A percentile compares a stretch with the other conserved stretches of the same genome.
These are phyloP conservation scores for Smittium culicis DNA, from an alignment of 371 early-diverging fungal species.

Conservation along the genomic window DNA sequence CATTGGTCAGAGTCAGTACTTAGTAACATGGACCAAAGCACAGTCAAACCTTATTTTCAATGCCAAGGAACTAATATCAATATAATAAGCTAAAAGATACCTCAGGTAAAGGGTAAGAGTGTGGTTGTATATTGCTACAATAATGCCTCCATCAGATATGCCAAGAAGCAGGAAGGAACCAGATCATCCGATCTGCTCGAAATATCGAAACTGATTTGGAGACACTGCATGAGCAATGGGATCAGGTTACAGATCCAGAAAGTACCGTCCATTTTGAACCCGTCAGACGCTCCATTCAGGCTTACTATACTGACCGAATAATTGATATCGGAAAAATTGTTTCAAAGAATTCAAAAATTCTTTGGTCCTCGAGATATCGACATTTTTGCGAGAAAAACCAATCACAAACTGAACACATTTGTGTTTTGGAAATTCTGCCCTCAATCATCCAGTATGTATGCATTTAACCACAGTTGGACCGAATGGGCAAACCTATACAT, in stretches of 20 bases:
- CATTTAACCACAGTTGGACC: conserved; percentile 21
- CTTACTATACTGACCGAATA: conserved; percentile 6
- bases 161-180: neutral
- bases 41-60: neutral
- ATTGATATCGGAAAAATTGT: neutral
- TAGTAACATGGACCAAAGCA: neutral
- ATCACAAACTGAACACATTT: conserved; percentile 9
- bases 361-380: conserved; percentile 16
- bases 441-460: conserved; percentile 18
- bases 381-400: conserved; percentile 23
- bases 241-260: neutral
- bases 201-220: neutral
- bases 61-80: neutral
- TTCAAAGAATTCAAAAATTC: neutral
- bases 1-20: neutral
- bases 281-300: neutral
- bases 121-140: neutral
- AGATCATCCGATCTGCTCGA: neutral
- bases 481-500: conserved; percentile 13
- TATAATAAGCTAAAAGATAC: neutral
- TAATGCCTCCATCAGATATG: neutral
- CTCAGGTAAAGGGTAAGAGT: neutral
- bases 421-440: conserved; percentile 20
- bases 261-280: neutral
- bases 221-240: neutral